phyloP scores from a whole-genome alignment of 495 filamentous ascomycete species.

The Penicillium argentinense region DNA sequence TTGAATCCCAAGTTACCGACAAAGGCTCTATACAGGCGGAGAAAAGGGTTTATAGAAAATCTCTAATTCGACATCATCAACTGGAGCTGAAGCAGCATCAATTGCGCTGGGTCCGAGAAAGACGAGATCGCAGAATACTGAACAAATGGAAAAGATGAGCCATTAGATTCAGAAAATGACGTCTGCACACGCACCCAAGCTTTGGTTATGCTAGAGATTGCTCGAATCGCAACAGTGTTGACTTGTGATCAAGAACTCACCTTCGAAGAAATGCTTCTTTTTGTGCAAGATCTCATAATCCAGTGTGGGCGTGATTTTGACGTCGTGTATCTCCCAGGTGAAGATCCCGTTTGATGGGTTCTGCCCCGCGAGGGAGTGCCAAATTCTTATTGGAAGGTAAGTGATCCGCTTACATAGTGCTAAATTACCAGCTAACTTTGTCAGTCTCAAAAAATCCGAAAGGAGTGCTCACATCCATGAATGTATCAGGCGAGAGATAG shows the following conservation, averaged over 20 bases:
- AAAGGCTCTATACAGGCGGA: too few relatives aligned
- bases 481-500: conserved; percentile 7
- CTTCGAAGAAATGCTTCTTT: neutral
- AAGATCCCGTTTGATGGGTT: conserved; percentile 13
- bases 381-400: conserved; percentile 11
- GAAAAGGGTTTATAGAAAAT: too few relatives aligned
- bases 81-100: too few relatives aligned
- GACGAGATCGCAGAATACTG: too few relatives aligned
- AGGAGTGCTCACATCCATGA: conserved; percentile 19
- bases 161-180: too few relatives aligned
- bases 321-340: neutral
- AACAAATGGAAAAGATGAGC: too few relatives aligned
- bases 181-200: neutral
- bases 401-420: too few relatives aligned
- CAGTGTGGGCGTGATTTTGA: neutral
- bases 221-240: neutral
- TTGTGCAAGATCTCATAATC: neutral
- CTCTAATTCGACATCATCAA: too few relatives aligned
- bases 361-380: conserved; percentile 11
- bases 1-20: too few relatives aligned
- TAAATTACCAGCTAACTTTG: conserved; percentile 11
- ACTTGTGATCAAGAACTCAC: neutral
- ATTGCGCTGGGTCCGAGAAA: too few relatives aligned
- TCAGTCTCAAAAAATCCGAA: conserved; percentile 11
- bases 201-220: neutral